phyloP scores from a whole-genome alignment of 2,329 filamentous ascomycete genomes.

The Sclerotinia trifoliorum region DNA sequence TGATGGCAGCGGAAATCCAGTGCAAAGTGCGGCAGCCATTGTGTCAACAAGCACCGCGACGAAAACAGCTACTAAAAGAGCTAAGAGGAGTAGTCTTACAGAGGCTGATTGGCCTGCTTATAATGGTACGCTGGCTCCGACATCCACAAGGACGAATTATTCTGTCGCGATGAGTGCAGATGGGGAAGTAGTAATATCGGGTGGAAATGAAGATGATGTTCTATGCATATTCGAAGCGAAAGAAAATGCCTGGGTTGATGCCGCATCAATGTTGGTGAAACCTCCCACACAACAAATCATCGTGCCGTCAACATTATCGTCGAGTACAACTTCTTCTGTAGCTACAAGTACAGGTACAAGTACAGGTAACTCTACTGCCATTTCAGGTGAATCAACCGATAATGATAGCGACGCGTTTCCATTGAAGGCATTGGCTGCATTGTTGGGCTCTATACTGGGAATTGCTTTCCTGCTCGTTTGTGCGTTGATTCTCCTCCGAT shows the following conservation, averaged over 20 bases:
- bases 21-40: conserved; percentile 48
- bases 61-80: conserved; percentile 17
- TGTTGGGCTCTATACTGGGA: conserved; percentile 77
- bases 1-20: conserved; percentile 56
- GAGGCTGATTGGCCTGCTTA: conserved; percentile 72
- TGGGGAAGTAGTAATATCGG: conserved; percentile 74
- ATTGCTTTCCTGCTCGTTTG: conserved; percentile 51
- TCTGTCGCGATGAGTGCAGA: conserved; percentile 64
- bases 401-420: conserved; percentile 39
- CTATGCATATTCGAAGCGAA: conserved; percentile 75
- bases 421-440: conserved; percentile 72
- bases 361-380: conserved; percentile 37
- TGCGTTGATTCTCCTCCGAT: conserved; percentile 66
- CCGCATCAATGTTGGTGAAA: conserved; percentile 45
- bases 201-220: conserved; percentile 61
- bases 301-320: neutral
- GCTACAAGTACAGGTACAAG: conserved; percentile 32
- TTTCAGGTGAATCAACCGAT: conserved; percentile 24
- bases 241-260: conserved; percentile 76
- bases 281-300: conserved; percentile 27
- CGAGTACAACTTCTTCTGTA: conserved; percentile 27
- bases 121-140: conserved; percentile 71
- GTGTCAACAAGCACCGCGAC: conserved; percentile 24
- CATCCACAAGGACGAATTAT: conserved; percentile 62
- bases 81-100: conserved; percentile 50